phyloP scores from a whole-genome alignment of 2,329 filamentous ascomycete genomes.

The Tolypocladium capitatum region DNA sequence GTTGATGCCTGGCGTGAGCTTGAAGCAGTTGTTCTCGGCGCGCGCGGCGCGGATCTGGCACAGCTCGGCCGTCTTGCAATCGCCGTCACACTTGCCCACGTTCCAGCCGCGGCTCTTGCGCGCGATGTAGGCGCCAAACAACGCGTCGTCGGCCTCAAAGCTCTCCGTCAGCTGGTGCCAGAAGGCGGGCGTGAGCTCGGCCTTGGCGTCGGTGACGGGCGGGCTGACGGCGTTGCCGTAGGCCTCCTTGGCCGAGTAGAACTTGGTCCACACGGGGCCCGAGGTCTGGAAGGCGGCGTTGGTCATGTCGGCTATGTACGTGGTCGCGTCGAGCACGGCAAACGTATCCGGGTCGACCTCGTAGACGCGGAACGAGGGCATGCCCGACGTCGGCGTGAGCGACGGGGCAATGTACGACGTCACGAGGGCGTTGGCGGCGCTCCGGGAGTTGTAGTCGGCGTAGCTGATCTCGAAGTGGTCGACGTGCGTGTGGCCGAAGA shows the following conservation, averaged over 20 bases:
- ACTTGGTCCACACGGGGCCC: slow-evolving; percentile 37
- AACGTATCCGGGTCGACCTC: slow-evolving; percentile 44
- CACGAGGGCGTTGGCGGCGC: slow-evolving; percentile 28
- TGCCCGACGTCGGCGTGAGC: slow-evolving; percentile 40
- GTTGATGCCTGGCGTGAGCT: slow-evolving; percentile 20
- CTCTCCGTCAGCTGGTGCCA: slow-evolving; percentile 43
- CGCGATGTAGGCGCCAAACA: slow-evolving; percentile 33
- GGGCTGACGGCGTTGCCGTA: slow-evolving; percentile 34
- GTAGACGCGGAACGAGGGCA: slow-evolving; percentile 45
- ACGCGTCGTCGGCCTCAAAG: slow-evolving; percentile 27
- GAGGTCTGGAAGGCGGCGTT: slow-evolving; percentile 26
- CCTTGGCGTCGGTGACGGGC: slow-evolving; percentile 20
- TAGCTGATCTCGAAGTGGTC: slow-evolving; percentile 46
- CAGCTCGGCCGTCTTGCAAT: slow-evolving; percentile 31
- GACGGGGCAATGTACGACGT: slow-evolving; percentile 42
- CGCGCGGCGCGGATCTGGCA: slow-evolving; percentile 39
- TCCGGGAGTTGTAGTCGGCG: slow-evolving; percentile 28
- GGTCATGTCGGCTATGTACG: slow-evolving; percentile 40
- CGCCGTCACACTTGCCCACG: slow-evolving; percentile 24
- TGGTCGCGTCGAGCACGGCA: slow-evolving; percentile 37
- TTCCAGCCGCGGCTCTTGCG: slow-evolving; percentile 35
- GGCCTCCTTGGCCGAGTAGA: slow-evolving; percentile 41
- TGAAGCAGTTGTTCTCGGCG: slow-evolving; percentile 37
- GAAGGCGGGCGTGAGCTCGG: slow-evolving; percentile 40
- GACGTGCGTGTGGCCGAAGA: slow-evolving; percentile 44